phyloP scores from a whole-genome alignment of 2,329 filamentous ascomycete species.

The Juglanconis sp. region DNA sequence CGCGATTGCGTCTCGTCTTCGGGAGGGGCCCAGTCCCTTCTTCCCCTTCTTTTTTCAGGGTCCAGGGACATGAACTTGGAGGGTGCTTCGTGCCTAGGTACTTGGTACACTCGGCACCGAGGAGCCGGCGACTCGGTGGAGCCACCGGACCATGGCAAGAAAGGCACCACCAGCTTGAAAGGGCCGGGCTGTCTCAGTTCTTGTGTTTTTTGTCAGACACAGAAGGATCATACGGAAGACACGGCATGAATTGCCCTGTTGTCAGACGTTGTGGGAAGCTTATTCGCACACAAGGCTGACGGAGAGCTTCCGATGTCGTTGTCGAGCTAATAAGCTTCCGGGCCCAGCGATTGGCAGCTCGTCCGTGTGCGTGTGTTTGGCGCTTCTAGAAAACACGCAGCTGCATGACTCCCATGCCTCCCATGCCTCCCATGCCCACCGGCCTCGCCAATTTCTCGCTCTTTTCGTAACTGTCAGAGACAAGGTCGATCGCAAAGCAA shows the following conservation, averaged over 20 bases:
- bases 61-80: background rate
- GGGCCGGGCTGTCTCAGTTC: background rate
- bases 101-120: background rate
- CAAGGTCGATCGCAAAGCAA: background rate
- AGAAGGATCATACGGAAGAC: background rate
- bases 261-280: background rate
- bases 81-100: too few relatives aligned
- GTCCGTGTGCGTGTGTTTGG: background rate
- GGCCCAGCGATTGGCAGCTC: background rate
- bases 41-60: conserved; percentile 1
- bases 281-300: conserved; percentile 5
- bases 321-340: background rate
- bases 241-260: background rate
- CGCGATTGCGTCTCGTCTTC: background rate
- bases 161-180: background rate
- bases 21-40: background rate
- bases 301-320: background rate
- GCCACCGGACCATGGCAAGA: background rate
- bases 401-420: background rate
- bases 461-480: background rate
- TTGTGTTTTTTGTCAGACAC: background rate
- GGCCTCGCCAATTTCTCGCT: background rate
- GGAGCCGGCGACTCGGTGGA: background rate
- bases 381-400: conserved; percentile 10
- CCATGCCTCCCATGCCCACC: background rate